Percentiles rank a stretch among this genome's conserved stretches.
These are phyloP conservation scores for Hysterium pulicare DNA, from an alignment of 2,329 filamentous ascomycete genomes.

Conservation along the genomic window DNA sequence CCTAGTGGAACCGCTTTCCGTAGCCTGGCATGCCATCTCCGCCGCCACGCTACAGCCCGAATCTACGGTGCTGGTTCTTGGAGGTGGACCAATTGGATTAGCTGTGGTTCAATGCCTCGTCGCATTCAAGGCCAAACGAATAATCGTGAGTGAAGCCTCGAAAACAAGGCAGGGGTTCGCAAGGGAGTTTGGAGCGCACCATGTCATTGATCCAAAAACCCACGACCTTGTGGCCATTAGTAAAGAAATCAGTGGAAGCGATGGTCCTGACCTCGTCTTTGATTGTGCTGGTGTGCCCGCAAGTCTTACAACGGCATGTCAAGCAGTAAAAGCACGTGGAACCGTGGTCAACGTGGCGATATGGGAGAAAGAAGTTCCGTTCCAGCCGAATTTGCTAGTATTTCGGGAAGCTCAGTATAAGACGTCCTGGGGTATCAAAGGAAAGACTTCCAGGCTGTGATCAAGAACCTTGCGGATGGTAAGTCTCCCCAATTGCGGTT, in stretches of 20 bases:
- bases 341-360: constrained; percentile 64
- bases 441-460: constrained; percentile 56
- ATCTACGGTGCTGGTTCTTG: constrained; percentile 54
- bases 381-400: constrained; percentile 54
- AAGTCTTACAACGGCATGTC: constrained; percentile 42
- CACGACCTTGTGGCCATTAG: constrained; percentile 49
- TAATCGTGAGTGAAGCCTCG: constrained; percentile 58
- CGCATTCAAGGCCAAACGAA: constrained; percentile 50
- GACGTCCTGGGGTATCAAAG: constrained; percentile 50
- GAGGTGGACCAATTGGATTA: constrained; percentile 62
- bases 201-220: constrained; percentile 51
- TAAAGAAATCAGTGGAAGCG: constrained; percentile 46
- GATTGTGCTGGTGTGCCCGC: constrained; percentile 61
- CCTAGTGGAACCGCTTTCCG: constrained; percentile 60
- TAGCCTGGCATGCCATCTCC: constrained; percentile 62
- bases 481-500: constrained; percentile 2
- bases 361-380: constrained; percentile 55
- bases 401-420: constrained; percentile 53
- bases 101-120: constrained; percentile 58
- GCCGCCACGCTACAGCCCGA: constrained; percentile 46
- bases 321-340: constrained; percentile 51
- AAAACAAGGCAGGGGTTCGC: constrained; percentile 51
- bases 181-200: constrained; percentile 53
- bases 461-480: constrained; percentile 47
- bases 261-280: constrained; percentile 58